Percentiles rank a stretch among this genome's conserved stretches.
Conservation (phyloP, 306 rosid species). For the Chamaecrista fasciculata region DNA sequence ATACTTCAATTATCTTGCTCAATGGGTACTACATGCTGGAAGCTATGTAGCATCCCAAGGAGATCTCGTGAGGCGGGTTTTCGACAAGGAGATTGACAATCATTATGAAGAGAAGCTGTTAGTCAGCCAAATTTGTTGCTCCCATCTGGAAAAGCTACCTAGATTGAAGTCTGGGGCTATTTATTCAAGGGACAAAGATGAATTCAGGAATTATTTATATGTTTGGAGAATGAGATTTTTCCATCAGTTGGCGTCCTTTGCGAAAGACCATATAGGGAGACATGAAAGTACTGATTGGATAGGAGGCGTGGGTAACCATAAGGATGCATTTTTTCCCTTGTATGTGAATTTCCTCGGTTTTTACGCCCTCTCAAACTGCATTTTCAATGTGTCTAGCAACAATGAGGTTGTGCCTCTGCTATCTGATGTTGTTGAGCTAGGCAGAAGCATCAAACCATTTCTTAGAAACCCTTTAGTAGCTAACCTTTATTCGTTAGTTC, state of each 20-base stretch:
- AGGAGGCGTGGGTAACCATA: slow-evolving; percentile 95
- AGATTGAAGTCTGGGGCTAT: slow-evolving; percentile 40
- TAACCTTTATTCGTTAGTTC: slow-evolving; percentile 60
- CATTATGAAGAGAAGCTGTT: slow-evolving; percentile 90
- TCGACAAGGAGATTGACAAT: slow-evolving; percentile 96
- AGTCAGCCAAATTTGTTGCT: slow-evolving; percentile 82
- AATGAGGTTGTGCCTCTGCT: slow-evolving; percentile 33
- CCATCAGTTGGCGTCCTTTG: slow-evolving; percentile 55
- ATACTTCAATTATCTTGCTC: slow-evolving; percentile 63
- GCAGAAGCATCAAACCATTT: slow-evolving; percentile 58
- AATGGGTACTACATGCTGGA: slow-evolving; percentile 54
- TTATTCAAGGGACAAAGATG: slow-evolving; percentile 33
- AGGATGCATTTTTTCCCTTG: slow-evolving; percentile 86
- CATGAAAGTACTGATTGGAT: slow-evolving; percentile 65
- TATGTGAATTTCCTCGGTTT: slow-evolving; percentile 80
- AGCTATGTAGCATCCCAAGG: slow-evolving; percentile 44
- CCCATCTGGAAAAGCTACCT: slow-evolving; percentile 68
- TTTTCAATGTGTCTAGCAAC: slow-evolving; percentile 35
- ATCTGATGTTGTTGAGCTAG: slow-evolving; percentile 49
- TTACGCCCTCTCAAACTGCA: slow-evolving; percentile 69
- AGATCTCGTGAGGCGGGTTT: slow-evolving; percentile 85
- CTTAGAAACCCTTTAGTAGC: slow-evolving; percentile 70
- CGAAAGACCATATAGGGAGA: slow-evolving; percentile 47
- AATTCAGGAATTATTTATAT: slow-evolving; percentile 43
- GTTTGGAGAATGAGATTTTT: slow-evolving; percentile 59